Evolutionary conservation across 495 filamentous ascomycete species (phyloP), one percentile per base, ranked within the genome.

Genomic region (Cryomyces minteri): DNA sequence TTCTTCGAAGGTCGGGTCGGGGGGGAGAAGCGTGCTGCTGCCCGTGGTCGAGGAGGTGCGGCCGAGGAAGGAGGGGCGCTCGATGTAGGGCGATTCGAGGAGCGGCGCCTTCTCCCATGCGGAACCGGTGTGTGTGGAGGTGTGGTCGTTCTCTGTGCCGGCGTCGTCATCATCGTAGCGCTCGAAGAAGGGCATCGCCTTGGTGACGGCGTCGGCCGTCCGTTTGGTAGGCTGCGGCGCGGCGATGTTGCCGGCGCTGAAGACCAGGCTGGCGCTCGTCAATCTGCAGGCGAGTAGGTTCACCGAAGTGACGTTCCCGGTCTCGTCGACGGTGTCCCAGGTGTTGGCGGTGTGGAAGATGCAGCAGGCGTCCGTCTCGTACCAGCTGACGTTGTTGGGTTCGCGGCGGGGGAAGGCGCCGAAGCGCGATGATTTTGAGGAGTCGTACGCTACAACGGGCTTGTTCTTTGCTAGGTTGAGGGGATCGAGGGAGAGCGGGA

Each of bases 331-430:
- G 0, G 52, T 45, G 25, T 78, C 71, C 78, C 78, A 82, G 32
- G 71, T 72, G 45, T 77, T 81, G 5, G 74, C 78, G 4, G 75
- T 78, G 50, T 81, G 78, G 48, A 80, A 79, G 44, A 81, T 76
- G 49, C 73, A 69, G 56, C 74, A 79, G 6, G 71, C 60, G 32
- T 67, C 65, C 3, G 75, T 80, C 59, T 79, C 67, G 51, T 76
- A 80, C 77, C 78, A 82, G 8, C 61, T 62, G 14, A 79, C 60
- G 4, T 57, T 58, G 5, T 67, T 51, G 6, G 76, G 74, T 11
- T 67, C 47, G 39, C 69, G 68, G 28, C 77, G 65, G 18, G 76
- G 77, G 50, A 82, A 79, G 4, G 79, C 59, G 1, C 77, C 78
- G 43, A 78, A 77, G 5, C 77, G 69, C 3, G 76, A 72, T 4